These are phyloP conservation scores for Wickerhamomyces rabaulensis DNA, from an alignment of 805 yeast species.

Conservation along the genomic window DNA sequence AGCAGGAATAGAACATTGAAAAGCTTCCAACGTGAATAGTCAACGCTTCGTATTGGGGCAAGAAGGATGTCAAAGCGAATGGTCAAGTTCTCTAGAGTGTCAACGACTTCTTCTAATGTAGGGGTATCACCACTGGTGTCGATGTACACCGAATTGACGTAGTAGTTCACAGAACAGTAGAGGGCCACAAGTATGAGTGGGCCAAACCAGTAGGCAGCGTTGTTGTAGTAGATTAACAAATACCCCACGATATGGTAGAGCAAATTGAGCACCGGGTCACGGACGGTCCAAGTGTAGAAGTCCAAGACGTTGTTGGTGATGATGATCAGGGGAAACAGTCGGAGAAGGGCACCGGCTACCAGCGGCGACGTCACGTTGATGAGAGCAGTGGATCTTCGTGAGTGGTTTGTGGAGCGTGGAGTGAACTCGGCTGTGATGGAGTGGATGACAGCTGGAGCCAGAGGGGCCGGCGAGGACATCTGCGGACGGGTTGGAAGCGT, in stretches of 20 bases:
- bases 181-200: constrained; percentile 29
- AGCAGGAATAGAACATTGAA: constrained; percentile 27
- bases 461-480: not conserved
- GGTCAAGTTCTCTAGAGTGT: constrained; percentile 38
- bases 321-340: constrained; percentile 40
- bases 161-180: constrained; percentile 38
- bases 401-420: not conserved
- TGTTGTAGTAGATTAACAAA: constrained; percentile 30
- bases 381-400: not conserved
- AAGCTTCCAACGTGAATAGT: constrained; percentile 29
- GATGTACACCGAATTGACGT: constrained; percentile 35
- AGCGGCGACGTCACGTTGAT: not conserved
- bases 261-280: constrained; percentile 36
- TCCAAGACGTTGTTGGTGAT: constrained; percentile 37
- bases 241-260: constrained; percentile 33
- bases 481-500: not conserved
- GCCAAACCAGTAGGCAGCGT: constrained; percentile 25
- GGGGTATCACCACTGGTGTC: constrained; percentile 38
- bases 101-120: constrained; percentile 42
- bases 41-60: constrained; percentile 10
- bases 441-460: not conserved
- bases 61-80: constrained; percentile 32
- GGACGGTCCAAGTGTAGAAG: constrained; percentile 43
- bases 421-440: not conserved
- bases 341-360: constrained; percentile 24